phyloP scores from a whole-genome alignment of 106 monocot species.

The Narthecium ossifragum region DNA sequence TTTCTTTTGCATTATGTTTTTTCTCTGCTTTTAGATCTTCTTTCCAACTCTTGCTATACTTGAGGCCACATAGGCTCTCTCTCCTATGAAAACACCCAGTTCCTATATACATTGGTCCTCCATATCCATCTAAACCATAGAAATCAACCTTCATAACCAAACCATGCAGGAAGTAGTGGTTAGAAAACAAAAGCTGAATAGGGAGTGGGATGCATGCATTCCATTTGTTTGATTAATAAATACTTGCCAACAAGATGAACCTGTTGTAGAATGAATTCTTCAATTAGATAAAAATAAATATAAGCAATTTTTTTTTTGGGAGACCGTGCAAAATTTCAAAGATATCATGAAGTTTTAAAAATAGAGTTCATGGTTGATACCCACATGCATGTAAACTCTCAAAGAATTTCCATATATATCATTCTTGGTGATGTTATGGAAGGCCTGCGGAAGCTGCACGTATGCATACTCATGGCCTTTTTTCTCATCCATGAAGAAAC shows the following conservation, averaged over 20 bases:
- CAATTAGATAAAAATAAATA: too few relatives aligned
- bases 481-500: constrained; percentile 36
- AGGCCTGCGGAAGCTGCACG: constrained; percentile 36
- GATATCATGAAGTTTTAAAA: neutral
- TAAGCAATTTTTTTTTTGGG: too few relatives aligned
- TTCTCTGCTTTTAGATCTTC: constrained; percentile 29
- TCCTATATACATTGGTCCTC: constrained; percentile 54
- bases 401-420: constrained; percentile 34
- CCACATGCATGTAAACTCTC: constrained; percentile 16
- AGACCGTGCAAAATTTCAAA: neutral
- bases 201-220: too few relatives aligned
- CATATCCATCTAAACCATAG: constrained; percentile 29
- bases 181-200: too few relatives aligned
- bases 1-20: neutral
- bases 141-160: constrained; percentile 34
- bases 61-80: constrained; percentile 37
- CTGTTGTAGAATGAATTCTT: too few relatives aligned
- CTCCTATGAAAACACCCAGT: constrained; percentile 73
- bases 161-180: too few relatives aligned
- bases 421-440: constrained; percentile 25
- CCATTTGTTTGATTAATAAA: too few relatives aligned
- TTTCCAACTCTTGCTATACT: constrained; percentile 20
- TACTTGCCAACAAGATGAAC: too few relatives aligned
- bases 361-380: neutral
- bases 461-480: constrained; percentile 20